Evolutionary conservation across 106 monocot species (phyloP), one percentile per base, ranked within the genome.

Genomic region (Acorus gramineus): DNA sequence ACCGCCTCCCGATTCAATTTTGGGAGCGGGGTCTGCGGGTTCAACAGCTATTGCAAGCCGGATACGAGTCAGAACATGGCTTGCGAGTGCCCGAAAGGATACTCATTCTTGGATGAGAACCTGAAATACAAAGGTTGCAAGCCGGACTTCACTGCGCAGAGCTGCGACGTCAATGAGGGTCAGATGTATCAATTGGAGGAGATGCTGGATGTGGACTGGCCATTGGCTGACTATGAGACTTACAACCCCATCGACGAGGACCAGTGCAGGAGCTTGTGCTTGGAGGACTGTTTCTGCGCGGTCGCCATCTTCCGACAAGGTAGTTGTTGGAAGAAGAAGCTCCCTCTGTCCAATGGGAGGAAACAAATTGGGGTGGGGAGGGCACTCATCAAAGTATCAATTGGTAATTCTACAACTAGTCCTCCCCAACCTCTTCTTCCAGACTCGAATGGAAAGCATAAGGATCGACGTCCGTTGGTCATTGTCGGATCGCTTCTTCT

Each of bases 11-110:
- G 10, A 4, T n/a, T 4, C 3, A 6, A 47, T 3, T 7, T 12
- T 4, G 69, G 73, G 13, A 64, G 69, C 28, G 79, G 79, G 6
- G 50, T 14, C 2, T 79, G 79, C 10, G 74, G 79, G 4, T 60
- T 56, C 66, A 74, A 74, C 43, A 69, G 74, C 55, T 74, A 65
- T 56, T 79, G 79, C 61, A n/a, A 3, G 3, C 47, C 6, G 28
- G 64, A 50, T 7, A 43, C 1, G 3, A 14, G 45, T 8, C 11
- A 7, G 13, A 3, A n/a, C 5, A 3, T 53, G 3, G 53, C 50
- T 10, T 79, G 79, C 61, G 2, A 45, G 52, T 79, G 79, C 60
- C 69, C 60, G 5, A 48, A 7, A 3, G 28, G 46, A 0, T 79
- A 70, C 49, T 60, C 59, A 6, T 79, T 74, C 59, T 46, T 70